Percentiles rank a stretch among this genome's conserved stretches.
Evolutionary conservation across 2,329 filamentous ascomycete genomes (phyloP).

Genomic region (Berkeleyomyces rouxiae): DNA sequence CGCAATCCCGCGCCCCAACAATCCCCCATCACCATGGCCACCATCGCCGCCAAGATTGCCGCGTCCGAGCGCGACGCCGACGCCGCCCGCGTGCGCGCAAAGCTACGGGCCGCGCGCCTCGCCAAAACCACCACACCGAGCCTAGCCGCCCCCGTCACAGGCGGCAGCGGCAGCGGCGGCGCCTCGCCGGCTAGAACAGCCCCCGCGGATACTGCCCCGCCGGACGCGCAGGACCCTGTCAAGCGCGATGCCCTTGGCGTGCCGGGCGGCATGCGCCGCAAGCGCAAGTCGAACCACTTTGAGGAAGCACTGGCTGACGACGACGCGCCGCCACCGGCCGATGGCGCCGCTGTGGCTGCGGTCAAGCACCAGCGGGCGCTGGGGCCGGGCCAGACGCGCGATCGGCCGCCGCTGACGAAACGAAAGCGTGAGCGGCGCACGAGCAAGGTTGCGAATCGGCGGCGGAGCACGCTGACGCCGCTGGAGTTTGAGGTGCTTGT

Average conservation of each 20-base stretch:
- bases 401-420: conserved; percentile 21
- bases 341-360: background rate
- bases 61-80: conserved; percentile 48
- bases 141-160: background rate
- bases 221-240: conserved; percentile 22
- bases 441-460: conserved; percentile 41
- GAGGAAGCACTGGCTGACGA: conserved; percentile 4
- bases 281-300: conserved; percentile 12
- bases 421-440: conserved; percentile 36
- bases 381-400: background rate
- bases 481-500: conserved; percentile 44
- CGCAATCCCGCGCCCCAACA: conserved; percentile 28
- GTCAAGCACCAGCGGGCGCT: background rate
- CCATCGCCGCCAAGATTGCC: conserved; percentile 45
- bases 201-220: background rate
- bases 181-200: background rate
- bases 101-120: conserved; percentile 37
- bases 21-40: conserved; percentile 42
- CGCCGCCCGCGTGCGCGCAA: conserved; percentile 44
- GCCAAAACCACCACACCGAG: conserved; percentile 16
- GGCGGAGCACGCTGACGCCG: conserved; percentile 58
- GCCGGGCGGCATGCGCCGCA: conserved; percentile 15
- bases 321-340: background rate
- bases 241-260: conserved; percentile 19
- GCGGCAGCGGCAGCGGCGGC: no score